phyloP scores from a whole-genome alignment of 2,329 filamentous ascomycete species.

The Fusarium succisae region DNA sequence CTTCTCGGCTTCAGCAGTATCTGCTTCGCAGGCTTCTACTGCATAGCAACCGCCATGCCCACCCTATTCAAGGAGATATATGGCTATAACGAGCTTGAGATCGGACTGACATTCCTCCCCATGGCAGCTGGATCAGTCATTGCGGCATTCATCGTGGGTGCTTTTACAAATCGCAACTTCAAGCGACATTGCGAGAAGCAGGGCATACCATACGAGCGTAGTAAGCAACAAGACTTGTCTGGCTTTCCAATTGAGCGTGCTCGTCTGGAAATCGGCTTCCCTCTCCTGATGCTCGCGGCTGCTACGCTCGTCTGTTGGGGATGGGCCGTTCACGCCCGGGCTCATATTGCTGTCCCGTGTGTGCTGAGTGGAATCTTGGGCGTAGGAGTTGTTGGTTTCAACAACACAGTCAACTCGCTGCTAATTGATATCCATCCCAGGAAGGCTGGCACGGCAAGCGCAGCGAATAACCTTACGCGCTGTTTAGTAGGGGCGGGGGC shows the following conservation, averaged over 20 bases:
- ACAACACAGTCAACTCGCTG: slow-evolving; percentile 61
- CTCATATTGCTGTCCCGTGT: slow-evolving; percentile 57
- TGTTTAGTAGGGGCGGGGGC: slow-evolving; percentile 65
- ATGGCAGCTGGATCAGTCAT: slow-evolving; percentile 60
- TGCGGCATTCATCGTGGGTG: slow-evolving; percentile 59
- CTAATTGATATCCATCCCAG: slow-evolving; percentile 66
- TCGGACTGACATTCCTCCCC: slow-evolving; percentile 65
- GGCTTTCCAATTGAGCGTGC: slow-evolving; percentile 63
- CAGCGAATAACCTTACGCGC: slow-evolving; percentile 64
- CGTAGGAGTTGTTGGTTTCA: slow-evolving; percentile 62
- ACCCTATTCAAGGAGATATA: slow-evolving; percentile 61
- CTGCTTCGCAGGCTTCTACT: slow-evolving; percentile 62
- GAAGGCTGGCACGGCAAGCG: slow-evolving; percentile 62
- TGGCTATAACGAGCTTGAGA: slow-evolving; percentile 63
- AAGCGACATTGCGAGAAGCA: slow-evolving; percentile 65
- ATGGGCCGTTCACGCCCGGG: slow-evolving; percentile 57
- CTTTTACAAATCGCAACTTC: slow-evolving; percentile 74
- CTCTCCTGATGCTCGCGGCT: slow-evolving; percentile 60
- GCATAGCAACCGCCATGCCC: slow-evolving; percentile 57
- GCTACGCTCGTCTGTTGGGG: slow-evolving; percentile 60
- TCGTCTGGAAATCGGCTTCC: slow-evolving; percentile 59
- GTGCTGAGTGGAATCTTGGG: slow-evolving; percentile 59
- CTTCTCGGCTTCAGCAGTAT: slow-evolving; percentile 57
- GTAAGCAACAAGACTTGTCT: slow-evolving; percentile 59
- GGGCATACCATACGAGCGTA: slow-evolving; percentile 63